Percentiles rank a stretch among this genome's conserved stretches.
Conservation (phyloP, 202 grass and related monocot species). For the Setaria italica region DNA sequence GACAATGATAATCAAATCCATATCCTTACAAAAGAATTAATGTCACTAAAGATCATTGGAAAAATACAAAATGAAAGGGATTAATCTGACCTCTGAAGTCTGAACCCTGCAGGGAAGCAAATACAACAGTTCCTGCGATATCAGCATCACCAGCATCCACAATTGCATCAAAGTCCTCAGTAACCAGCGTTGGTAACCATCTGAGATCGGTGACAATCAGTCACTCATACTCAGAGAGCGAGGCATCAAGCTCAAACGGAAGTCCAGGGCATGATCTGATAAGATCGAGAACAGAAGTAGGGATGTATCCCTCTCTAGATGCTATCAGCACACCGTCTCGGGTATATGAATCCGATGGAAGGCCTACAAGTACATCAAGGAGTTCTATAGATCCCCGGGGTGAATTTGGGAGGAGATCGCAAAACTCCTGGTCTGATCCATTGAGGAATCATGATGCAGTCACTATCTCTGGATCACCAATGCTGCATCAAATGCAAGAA, state of each 20-base stretch:
- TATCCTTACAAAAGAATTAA: not conserved
- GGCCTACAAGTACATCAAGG: not conserved
- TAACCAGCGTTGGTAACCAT: conserved; percentile 32
- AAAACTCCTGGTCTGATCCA: conserved; percentile 34
- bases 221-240: conserved; percentile 15
- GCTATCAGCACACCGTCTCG: not conserved
- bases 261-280: conserved; percentile 38
- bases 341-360: conserved; percentile 18
- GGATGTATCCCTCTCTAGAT: conserved; percentile 15
- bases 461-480: conserved; percentile 34
- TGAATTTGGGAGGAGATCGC: conserved; percentile 40
- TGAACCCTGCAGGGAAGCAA: conserved; percentile 49
- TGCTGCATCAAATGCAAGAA: not conserved
- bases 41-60: not conserved
- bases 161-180: conserved; percentile 32
- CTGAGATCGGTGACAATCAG: conserved; percentile 34
- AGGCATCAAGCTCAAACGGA: conserved; percentile 27
- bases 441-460: conserved; percentile 41
- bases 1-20: not conserved
- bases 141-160: conserved; percentile 40
- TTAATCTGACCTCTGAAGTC: conserved; percentile 33
- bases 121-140: conserved; percentile 36
- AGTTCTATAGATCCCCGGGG: conserved; percentile 51
- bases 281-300: conserved; percentile 36
- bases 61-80: not conserved